Percentiles rank a stretch among this genome's conserved stretches.
Conservation (phyloP, 441 rosid species). For the Adansonia grandidieri region DNA sequence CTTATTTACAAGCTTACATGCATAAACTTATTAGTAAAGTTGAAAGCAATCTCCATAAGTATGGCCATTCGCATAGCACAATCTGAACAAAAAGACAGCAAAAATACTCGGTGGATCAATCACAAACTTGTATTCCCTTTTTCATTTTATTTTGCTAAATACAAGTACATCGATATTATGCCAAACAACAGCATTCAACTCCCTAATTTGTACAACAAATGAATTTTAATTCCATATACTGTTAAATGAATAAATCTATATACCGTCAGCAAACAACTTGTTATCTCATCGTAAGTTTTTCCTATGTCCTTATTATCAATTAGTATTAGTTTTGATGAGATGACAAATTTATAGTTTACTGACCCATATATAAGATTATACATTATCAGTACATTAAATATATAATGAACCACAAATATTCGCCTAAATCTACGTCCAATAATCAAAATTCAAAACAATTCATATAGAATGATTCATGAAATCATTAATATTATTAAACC, state of each 20-base stretch:
- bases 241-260: background rate
- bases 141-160: background rate
- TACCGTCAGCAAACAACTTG: background rate
- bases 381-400: background rate
- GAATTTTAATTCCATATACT: background rate
- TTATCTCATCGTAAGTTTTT: background rate
- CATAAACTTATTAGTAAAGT: background rate
- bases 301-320: background rate
- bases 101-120: background rate
- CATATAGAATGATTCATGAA: conserved; percentile 22
- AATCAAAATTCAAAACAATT: background rate
- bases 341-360: background rate
- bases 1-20: background rate
- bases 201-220: background rate
- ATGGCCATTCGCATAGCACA: background rate
- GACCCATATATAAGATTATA: background rate
- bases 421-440: background rate
- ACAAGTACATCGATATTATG: background rate
- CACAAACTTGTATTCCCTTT: background rate
- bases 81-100: background rate
- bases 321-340: background rate
- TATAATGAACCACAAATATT: background rate
- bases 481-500: background rate
- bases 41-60: background rate
- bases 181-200: background rate